Evolutionary conservation across 2,329 filamentous ascomycete species (phyloP), one percentile per base, ranked within the genome.

Genomic region (Phaeosphaeria sp.): DNA sequence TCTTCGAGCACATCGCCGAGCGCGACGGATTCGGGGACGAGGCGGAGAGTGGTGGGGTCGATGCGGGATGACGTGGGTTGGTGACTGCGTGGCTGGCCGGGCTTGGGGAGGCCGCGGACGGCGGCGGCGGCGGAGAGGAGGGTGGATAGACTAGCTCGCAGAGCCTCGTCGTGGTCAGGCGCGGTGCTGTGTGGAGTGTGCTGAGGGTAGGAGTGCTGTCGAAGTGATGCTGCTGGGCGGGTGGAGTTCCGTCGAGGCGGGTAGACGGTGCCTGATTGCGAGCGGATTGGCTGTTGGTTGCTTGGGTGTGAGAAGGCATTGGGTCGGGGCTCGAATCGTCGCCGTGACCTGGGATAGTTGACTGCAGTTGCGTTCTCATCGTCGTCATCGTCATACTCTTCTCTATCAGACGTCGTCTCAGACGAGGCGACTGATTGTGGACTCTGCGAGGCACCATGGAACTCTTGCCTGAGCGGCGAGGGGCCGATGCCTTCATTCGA

Each of bases 71-170:
- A 72, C 45, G 76, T 47, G 60, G 72, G 47, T 77, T 79, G 57
- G 69, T 69, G 49, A 36, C 53, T 59, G 36, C 72, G 68, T 39
- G 67, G 60, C 51, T 79, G 77, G n/a, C 75, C 74, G 24, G 77
- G 69, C 63, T 95, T 97, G 0, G 90, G 87, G 17, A 95, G 82
- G 3, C 91, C 90, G 44, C 95, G 87, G 1, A 94, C 95, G 0
- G 94, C 95, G 2, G 93, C 93, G 0, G 93, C 94, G 70, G 92
- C 96, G n/a, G 94, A 97, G 13, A 99, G 86, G 13, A 99, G 84
- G 0, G 95, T 98, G 0, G 93, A 97, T n/a, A 99, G 84, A 49
- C 92, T 97, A 20, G 95, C 93, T 33, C 95, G 89, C 11, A 99
- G 84, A 1, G 93, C 95, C 27, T 93, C 95, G 69, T 99, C 95